Evolutionary conservation across 768 basidiomycete genomes (phyloP).

Genomic region (Porphyrellus cyaneotinctus): DNA sequence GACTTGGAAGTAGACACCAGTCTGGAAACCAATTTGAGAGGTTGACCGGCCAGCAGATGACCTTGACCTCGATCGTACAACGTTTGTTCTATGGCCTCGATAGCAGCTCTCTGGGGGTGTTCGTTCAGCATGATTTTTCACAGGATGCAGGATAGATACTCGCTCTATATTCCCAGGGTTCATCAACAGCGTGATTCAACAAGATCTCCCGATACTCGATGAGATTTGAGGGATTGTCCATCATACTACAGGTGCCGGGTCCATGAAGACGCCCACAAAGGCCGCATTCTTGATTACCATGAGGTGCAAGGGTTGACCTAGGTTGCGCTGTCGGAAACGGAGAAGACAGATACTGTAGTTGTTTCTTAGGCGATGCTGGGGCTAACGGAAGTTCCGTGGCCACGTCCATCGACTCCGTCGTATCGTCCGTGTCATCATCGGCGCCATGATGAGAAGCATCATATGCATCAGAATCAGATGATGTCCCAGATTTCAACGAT

Average conservation of each 20-base stretch:
- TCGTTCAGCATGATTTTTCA: conserved; percentile 4
- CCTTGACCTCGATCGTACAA: conserved; percentile 54
- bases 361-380: conserved; percentile 1
- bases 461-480: conserved; percentile 43
- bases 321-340: conserved; percentile 4
- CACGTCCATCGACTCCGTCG: conserved; percentile 23
- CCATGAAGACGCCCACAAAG: conserved; percentile 58
- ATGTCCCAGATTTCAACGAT: conserved; percentile 26
- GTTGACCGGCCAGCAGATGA: conserved; percentile 58
- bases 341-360: neutral
- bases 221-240: conserved; percentile 58
- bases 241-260: conserved; percentile 56
- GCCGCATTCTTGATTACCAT: conserved; percentile 42
- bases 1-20: conserved; percentile 14
- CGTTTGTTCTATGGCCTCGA: conserved; percentile 65
- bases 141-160: conserved; percentile 17
- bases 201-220: conserved; percentile 68
- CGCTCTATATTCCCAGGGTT: conserved; percentile 64
- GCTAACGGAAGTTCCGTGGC: conserved; percentile 1
- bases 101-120: conserved; percentile 51
- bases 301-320: neutral
- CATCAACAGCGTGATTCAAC: conserved; percentile 58
- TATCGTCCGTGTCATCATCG: conserved; percentile 22
- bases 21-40: conserved; percentile 50
- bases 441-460: conserved; percentile 17